Evolutionary conservation across 2,329 filamentous ascomycete genomes (phyloP).

Genomic region (Microdochium nivale): DNA sequence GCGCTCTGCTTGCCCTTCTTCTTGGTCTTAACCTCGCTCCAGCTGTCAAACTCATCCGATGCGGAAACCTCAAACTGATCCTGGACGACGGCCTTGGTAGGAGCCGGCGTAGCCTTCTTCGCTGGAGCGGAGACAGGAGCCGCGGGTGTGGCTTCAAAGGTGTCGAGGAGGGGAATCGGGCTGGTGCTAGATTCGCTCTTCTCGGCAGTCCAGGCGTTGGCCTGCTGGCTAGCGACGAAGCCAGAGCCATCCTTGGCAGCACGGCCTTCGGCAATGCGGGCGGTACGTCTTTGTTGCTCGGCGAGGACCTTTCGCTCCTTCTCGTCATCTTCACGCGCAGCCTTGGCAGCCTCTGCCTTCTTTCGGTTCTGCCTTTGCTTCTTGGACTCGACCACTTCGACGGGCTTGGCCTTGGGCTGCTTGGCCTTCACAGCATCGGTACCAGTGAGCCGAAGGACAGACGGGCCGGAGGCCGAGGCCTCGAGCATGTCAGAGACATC

Average conservation of each 20-base stretch:
- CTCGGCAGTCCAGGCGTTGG: conserved; percentile 31
- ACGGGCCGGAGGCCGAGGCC: conserved; percentile 55
- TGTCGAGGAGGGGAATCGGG: conserved; percentile 47
- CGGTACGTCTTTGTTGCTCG: conserved; percentile 76
- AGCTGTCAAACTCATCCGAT: conserved; percentile 35
- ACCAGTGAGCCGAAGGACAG: conserved; percentile 70
- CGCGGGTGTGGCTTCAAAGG: conserved; percentile 34
- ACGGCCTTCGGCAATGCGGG: conserved; percentile 74
- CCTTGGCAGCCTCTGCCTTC: conserved; percentile 77
- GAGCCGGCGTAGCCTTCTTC: conserved; percentile 22
- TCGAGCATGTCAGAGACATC: conserved; percentile 93
- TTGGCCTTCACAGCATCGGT: conserved; percentile 54
- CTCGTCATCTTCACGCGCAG: conserved; percentile 67
- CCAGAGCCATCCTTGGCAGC: conserved; percentile 71
- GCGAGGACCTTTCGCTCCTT: conserved; percentile 65
- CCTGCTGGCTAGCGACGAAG: conserved; percentile 36
- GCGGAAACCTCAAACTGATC: conserved; percentile 51
- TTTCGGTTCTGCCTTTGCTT: conserved; percentile 90
- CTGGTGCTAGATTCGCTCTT: conserved; percentile 21
- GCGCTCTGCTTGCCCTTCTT: conserved; percentile 32
- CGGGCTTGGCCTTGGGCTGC: conserved; percentile 51
- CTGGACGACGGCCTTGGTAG: conserved; percentile 48
- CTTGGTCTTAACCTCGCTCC: conserved; percentile 49
- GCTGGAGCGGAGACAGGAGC: conserved; percentile 22
- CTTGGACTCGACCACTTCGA: conserved; percentile 72